These are phyloP conservation scores for Xylariaceae sp. DNA, from an alignment of 2,329 filamentous ascomycete genomes.

Conservation along the genomic window DNA sequence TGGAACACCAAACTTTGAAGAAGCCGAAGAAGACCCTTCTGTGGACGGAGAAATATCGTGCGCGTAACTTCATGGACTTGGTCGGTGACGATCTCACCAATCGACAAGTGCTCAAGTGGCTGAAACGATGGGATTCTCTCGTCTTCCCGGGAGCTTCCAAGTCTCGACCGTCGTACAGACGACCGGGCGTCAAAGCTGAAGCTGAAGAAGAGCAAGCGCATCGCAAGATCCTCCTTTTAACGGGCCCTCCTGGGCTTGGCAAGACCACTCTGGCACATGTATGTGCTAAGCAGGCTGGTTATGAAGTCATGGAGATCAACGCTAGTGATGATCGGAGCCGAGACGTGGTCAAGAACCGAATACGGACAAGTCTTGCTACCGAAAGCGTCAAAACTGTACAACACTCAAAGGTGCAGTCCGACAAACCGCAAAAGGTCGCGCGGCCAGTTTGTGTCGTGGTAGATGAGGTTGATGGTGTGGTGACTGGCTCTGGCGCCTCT, in stretches of 20 bases:
- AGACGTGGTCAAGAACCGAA: slow-evolving; percentile 86
- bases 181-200: slow-evolving; percentile 44
- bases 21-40: slow-evolving; percentile 57
- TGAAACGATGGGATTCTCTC: slow-evolving; percentile 89
- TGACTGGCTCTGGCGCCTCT: slow-evolving; percentile 70
- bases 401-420: slow-evolving; percentile 51
- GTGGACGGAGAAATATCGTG: slow-evolving; percentile 98
- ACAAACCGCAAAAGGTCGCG: slow-evolving; percentile 65
- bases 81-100: slow-evolving; percentile 95
- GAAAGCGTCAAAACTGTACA: slow-evolving; percentile 83
- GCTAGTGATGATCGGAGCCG: slow-evolving; percentile 91
- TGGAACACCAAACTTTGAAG: slow-evolving; percentile 38
- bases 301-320: slow-evolving; percentile 96
- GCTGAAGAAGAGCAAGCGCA: slow-evolving; percentile 71
- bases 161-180: slow-evolving; percentile 47
- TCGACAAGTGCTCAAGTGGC: slow-evolving; percentile 82
- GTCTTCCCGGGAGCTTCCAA: slow-evolving; percentile 80
- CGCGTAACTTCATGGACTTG: slow-evolving; percentile 85
- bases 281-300: slow-evolving; percentile 90
- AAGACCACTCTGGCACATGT: slow-evolving; percentile 97
- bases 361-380: slow-evolving; percentile 87
- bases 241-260: slow-evolving; percentile 87
- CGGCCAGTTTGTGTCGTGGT: slow-evolving; percentile 91
- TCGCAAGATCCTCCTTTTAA: slow-evolving; percentile 83
- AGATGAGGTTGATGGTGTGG: slow-evolving; percentile 94